These are phyloP conservation scores for Penicillium arizonense DNA, from an alignment of 495 filamentous ascomycete species.

Conservation along the genomic window DNA sequence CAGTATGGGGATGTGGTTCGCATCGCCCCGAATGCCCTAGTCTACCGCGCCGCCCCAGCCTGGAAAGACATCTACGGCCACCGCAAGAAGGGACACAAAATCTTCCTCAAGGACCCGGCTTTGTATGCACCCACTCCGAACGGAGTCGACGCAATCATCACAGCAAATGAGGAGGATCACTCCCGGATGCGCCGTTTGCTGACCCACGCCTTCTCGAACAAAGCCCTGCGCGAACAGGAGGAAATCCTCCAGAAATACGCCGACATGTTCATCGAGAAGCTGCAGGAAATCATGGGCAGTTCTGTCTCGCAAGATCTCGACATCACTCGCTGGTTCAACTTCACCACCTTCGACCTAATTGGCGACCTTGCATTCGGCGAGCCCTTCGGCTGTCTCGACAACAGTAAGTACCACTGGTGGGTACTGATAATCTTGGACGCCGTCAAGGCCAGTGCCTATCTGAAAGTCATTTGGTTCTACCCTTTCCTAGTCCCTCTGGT, in stretches of 20 bases:
- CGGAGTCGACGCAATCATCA: constrained; percentile 26
- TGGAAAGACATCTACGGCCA: constrained; percentile 62
- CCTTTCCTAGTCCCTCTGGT: constrained; percentile 29
- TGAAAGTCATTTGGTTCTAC: constrained; percentile 32
- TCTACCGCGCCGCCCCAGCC: constrained; percentile 47
- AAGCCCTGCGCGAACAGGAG: constrained; percentile 49
- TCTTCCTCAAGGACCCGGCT: constrained; percentile 35
- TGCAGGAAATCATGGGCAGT: constrained; percentile 17
- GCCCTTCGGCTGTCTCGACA: constrained; percentile 46
- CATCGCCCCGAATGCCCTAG: constrained; percentile 52
- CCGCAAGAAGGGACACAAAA: constrained; percentile 29
- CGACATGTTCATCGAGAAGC: constrained; percentile 30
- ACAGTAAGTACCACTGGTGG: constrained; percentile 46
- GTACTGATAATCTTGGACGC: constrained; percentile 32
- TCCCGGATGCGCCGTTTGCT: constrained; percentile 42
- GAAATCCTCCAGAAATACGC: constrained; percentile 40
- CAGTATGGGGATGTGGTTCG: constrained; percentile 56
- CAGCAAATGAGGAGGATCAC: constrained; percentile 44
- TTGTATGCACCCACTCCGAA: constrained; percentile 26
- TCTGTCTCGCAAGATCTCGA: constrained; percentile 30
- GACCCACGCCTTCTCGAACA: constrained; percentile 50
- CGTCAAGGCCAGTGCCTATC: constrained; percentile 29
- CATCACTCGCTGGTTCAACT: constrained; percentile 38
- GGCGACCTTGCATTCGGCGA: constrained; percentile 48
- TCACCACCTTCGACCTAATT: constrained; percentile 47